Base-by-base conservation (phyloP, 2,329 filamentous ascomycete species). In the Xylariaceae sp. region DNA sequence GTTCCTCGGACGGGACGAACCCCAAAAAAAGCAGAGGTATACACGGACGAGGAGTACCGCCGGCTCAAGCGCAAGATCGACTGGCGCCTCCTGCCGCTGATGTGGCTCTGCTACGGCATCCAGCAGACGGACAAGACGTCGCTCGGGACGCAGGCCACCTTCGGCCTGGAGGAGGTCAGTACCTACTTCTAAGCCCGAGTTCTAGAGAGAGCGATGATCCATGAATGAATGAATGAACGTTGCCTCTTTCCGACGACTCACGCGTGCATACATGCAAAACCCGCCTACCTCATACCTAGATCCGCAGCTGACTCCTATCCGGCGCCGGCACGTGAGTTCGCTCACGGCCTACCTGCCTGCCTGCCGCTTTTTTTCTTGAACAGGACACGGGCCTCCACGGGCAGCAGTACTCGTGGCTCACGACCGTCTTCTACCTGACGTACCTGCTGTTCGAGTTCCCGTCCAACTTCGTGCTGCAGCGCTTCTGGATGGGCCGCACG, bases 31-130 rank as follows among this genome's bases (percentile, higher is more conserved):
- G 25, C 39, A 21, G 21, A 35, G n/a, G n/a, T n/a, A 36, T 63
- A 59, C 36, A 57, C 59, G 3, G 55, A 60, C 1, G 53, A 61
- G 25, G 42, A 64, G 35, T 64, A 60, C 37, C 56, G 53, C 32
- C 56, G 51, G 27, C 43, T 64, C 10, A 58, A 56, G 42, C 47
- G 50, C 19, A 68, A 68, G 40, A 57, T 64, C 13, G 65, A 68
- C 39, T 52, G 52, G n/a, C 66, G 61, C 37, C 50, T 69, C 12
- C 53, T 68, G 1, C 64, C 64, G 1, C 44, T 68, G 26, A 68
- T 69, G 64, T 69, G 61, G 57, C 48, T 60, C 6, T 67, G 64
- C 42, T 68, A 68, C 37, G 66, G 66, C 22, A 63, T 68, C 31
- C 67, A 70, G 40, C 65, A 68, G 42, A 60, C 57, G 1, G 64